Evolutionary conservation across 225 moss, liverwort and hornwort genomes (phyloP).

Genomic region (Sphagnum tenellum): DNA sequence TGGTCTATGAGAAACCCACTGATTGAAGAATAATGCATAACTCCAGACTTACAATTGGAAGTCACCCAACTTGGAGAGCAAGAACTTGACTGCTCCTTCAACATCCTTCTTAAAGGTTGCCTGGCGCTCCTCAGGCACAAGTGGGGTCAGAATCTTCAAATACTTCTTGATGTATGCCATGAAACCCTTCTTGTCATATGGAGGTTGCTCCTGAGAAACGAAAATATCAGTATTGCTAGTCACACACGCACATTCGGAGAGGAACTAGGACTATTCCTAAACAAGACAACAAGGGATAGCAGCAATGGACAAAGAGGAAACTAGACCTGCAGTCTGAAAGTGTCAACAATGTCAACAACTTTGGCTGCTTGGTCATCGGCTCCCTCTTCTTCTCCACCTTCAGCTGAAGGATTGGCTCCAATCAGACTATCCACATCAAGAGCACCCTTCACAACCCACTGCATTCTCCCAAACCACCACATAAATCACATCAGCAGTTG

Average conservation of each 20-base stretch:
- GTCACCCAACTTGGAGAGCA: constrained; percentile 55
- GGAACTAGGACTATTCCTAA: neutral
- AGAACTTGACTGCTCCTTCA: constrained; percentile 57
- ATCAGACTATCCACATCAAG: constrained; percentile 58
- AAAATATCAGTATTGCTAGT: neutral
- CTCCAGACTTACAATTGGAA: constrained; percentile 61
- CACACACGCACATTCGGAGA: neutral
- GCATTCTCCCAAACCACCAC: neutral
- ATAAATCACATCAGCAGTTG: no score
- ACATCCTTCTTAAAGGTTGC: constrained; percentile 49
- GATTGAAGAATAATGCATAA: no score
- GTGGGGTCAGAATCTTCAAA: constrained; percentile 48
- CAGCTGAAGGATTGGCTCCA: constrained; percentile 86
- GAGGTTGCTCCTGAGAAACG: constrained; percentile 59
- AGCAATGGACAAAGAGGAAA: neutral
- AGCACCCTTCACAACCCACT: constrained; percentile 63
- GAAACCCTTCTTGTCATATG: constrained; percentile 79
- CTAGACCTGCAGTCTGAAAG: constrained; percentile 65
- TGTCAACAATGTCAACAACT: constrained; percentile 83
- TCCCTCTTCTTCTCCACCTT: constrained; percentile 65
- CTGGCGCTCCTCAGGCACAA: constrained; percentile 45
- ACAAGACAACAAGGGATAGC: neutral
- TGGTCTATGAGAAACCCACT: no score
- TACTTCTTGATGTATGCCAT: constrained; percentile 65
- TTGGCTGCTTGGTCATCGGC: constrained; percentile 50